Conservation (phyloP, 805 yeast species). For the Wickerhamiella spandovensis region DNA sequence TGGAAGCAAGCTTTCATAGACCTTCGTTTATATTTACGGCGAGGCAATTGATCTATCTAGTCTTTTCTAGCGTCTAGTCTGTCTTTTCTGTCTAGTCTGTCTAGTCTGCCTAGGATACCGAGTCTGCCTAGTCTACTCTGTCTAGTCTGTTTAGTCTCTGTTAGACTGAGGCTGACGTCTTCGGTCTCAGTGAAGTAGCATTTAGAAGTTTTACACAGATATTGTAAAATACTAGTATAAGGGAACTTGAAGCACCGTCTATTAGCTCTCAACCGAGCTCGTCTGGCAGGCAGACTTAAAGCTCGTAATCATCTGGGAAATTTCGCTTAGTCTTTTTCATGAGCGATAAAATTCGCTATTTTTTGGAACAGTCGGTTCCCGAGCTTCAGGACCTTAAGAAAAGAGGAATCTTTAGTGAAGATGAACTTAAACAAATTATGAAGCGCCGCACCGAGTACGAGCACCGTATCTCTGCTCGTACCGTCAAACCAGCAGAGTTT, state of each 20-base stretch:
- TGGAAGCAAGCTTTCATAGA: not conserved
- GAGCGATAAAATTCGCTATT: constrained; percentile 45
- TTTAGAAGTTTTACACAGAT: no score
- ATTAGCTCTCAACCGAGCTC: no score
- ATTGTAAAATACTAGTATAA: no score
- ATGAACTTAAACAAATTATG: constrained; percentile 75
- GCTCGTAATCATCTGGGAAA: not conserved
- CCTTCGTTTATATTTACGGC: not conserved
- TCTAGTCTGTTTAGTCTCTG: no score
- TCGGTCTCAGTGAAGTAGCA: no score
- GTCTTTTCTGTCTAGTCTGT: no score
- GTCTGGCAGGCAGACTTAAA: not conserved
- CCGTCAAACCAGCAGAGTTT: constrained; percentile 65
- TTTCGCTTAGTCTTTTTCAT: constrained; percentile 17
- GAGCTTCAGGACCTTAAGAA: constrained; percentile 80
- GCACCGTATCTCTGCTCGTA: constrained; percentile 75
- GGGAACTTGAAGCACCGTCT: no score
- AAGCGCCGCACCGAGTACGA: constrained; percentile 92
- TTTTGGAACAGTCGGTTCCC: constrained; percentile 63
- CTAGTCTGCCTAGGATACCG: no score
- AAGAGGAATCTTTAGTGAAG: constrained; percentile 68
- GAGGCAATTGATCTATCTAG: no score
- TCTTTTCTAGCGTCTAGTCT: no score
- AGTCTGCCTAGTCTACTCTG: no score
- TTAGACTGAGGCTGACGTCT: no score